Base-by-base conservation (phyloP, 2,329 filamentous ascomycete genomes). In the Alternaria sp. region DNA sequence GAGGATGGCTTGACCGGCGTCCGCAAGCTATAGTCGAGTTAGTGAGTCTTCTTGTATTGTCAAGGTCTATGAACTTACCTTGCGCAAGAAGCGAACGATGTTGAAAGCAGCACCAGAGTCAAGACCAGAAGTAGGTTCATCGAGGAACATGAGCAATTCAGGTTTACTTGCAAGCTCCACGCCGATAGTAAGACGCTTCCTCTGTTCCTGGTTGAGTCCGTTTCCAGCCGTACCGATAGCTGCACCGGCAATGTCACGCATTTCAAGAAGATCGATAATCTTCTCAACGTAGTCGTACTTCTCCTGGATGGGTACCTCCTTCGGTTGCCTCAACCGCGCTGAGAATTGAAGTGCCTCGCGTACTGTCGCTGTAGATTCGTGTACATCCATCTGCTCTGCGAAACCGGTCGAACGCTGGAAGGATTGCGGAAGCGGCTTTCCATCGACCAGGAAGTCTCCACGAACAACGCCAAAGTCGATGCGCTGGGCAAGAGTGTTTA, bases 351-450 rank as follows among this genome's bases (percentile, higher is more conserved):
- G 79, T 3, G 89, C 88, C 74, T 91, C 89, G 50, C 89, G 83
- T 3, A 91, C 88, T 2, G 88, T 91, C 49, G 85, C 82, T 7
- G 87, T 88, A 3, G 85, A 79, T 66, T 89, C 87, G 67, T 90
- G 89, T 3, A 90, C 83, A 74, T 91, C 89, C 77, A 78, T 89
- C 28, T 85, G 86, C 2, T 92, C 92, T 64, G 94, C 90, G 26
- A 94, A 90, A 6, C 93, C 83, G 87, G 96, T 96, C 66, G 70
- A 92, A 89, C 58, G 93, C 92, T 73, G 97, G 85, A 64, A 93
- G 88, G 81, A 97, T 88, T 54, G 97, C 81, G 76, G 76, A 15
- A 79, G 68, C 10, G 70, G 70, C 28, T 72, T 71, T 5, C 77
- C 77, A 55, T 84, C 82, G 4, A 84, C 82, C 3, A 84, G 67